A percentile compares a stretch with the other conserved stretches of the same genome.
These are phyloP conservation scores for Boletales sp. DNA, from an alignment of 768 basidiomycete species.

Conservation along the genomic window DNA sequence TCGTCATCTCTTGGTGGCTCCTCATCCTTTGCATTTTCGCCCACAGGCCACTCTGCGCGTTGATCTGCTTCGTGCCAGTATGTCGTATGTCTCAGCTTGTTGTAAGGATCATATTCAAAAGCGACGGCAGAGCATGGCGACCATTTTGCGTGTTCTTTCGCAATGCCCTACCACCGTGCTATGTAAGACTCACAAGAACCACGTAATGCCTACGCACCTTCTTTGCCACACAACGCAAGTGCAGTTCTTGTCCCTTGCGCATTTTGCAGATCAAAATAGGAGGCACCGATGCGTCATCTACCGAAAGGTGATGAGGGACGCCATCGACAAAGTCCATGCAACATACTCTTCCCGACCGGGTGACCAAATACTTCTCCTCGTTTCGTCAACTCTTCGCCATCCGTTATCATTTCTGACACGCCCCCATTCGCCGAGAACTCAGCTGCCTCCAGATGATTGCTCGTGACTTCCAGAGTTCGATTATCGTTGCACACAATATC, in stretches of 20 bases:
- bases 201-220: conserved; percentile 55
- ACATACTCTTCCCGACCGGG: conserved; percentile 81
- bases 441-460: conserved; percentile 72
- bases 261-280: conserved; percentile 90
- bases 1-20: conserved; percentile 77
- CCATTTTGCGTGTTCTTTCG: conserved; percentile 99
- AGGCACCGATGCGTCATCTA: conserved; percentile 56
- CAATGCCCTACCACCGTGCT: conserved; percentile 68
- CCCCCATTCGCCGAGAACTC: conserved; percentile 38
- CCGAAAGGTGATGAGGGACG: conserved; percentile 4
- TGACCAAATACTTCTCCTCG: conserved; percentile 72
- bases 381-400: conserved; percentile 72
- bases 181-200: not conserved
- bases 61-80: conserved; percentile 90
- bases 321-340: not conserved
- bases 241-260: conserved; percentile 90
- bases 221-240: conserved; percentile 82
- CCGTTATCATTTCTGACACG: conserved; percentile 29
- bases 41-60: conserved; percentile 86
- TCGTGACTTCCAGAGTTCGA: conserved; percentile 82
- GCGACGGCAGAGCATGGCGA: conserved; percentile 92
- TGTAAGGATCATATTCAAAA: conserved; percentile 98
- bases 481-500: conserved; percentile 71
- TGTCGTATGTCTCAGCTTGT: conserved; percentile 92
- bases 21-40: conserved; percentile 83